Base-by-base conservation (phyloP, 768 basidiomycete genomes). In the Boletus vermiculosoides region DNA sequence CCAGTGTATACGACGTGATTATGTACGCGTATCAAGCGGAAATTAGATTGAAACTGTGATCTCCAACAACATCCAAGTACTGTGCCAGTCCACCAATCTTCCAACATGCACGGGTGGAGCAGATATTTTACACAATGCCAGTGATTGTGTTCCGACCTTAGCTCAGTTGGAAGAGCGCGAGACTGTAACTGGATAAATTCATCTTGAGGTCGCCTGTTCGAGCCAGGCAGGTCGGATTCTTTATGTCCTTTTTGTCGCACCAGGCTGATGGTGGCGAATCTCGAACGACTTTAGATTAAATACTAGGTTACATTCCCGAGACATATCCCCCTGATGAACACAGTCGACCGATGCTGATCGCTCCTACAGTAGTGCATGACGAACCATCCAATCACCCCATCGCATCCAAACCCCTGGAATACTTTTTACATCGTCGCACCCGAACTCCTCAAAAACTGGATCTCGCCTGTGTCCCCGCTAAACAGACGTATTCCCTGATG, bases 131-230 rank as follows among this genome's bases (percentile, higher is more conserved):
- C 11, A 18, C 25, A 25, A n/a, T n/a, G n/a, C n/a, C n/a, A n/a
- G n/a, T 25, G 0, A 0, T 18, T 5, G 1, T 15, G 41, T 42
- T 11, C 55, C 63, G 63, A 66, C 61, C 65, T 69, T 66, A 69
- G 69, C 66, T 77, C 77, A 78, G 77, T 75, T 77, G 77, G 77
- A 78, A 77, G 76, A 77, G 76, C 76, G 75, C 76, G 69, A 74
- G 77, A 77, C 77, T 75, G 72, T 76, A 76, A 75, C 13, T 47
- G 46, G 46, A 13, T 33, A 30, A 47, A 47, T 49, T 60, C 61
- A 75, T 76, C 75, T 74, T 74, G 73, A 76, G 73, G 75, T 71
- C 75, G 72, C 73, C 72, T 75, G 76, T 77, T 75, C 73, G 73
- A 76, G 59, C 71, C 71, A 73, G 73, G 71, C 71, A 73, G 72